A percentile compares a stretch with the other conserved stretches of the same genome.
Evolutionary conservation across 352 stramenopile species (phyloP).

Genomic region (Phytopythium aichiense): DNA sequence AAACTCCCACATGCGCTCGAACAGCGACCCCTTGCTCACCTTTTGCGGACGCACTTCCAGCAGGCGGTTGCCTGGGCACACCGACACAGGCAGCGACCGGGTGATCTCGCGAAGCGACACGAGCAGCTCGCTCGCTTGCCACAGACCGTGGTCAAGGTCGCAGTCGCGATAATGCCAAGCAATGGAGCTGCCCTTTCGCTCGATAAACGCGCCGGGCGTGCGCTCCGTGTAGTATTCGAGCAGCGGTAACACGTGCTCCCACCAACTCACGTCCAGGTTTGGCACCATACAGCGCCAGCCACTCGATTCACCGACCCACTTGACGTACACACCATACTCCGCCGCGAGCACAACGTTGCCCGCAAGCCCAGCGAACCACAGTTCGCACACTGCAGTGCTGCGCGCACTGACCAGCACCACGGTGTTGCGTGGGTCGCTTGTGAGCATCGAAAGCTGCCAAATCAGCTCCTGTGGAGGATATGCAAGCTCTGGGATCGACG

Average conservation of each 20-base stretch:
- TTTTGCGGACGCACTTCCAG: slow-evolving; percentile 77
- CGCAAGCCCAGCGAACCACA: slow-evolving; percentile 68
- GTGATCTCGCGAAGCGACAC: slow-evolving; percentile 76
- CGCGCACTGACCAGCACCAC: slow-evolving; percentile 72
- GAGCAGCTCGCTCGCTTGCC: slow-evolving; percentile 89
- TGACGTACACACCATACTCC: slow-evolving; percentile 80
- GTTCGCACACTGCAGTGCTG: slow-evolving; percentile 67
- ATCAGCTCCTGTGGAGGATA: slow-evolving; percentile 81
- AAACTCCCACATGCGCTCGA: slow-evolving; percentile 83
- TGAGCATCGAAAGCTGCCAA: slow-evolving; percentile 82
- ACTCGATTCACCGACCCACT: slow-evolving; percentile 59
- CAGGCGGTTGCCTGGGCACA: slow-evolving; percentile 72
- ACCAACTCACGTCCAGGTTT: slow-evolving; percentile 78
- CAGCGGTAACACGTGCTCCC: slow-evolving; percentile 70
- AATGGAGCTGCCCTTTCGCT: slow-evolving; percentile 81
- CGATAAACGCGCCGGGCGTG: slow-evolving; percentile 79
- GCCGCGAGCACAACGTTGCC: slow-evolving; percentile 67
- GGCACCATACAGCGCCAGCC: slow-evolving; percentile 77
- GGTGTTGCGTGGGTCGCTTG: slow-evolving; percentile 65
- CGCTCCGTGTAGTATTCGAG: slow-evolving; percentile 84
- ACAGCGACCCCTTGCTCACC: slow-evolving; percentile 75
- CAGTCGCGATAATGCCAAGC: slow-evolving; percentile 90
- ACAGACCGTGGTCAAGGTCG: slow-evolving; percentile 82
- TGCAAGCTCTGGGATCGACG: slow-evolving; percentile 83
- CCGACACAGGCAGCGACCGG: slow-evolving; percentile 59